phyloP scores from a whole-genome alignment of 768 basidiomycete species.

The Kwoniella bestiolae region DNA sequence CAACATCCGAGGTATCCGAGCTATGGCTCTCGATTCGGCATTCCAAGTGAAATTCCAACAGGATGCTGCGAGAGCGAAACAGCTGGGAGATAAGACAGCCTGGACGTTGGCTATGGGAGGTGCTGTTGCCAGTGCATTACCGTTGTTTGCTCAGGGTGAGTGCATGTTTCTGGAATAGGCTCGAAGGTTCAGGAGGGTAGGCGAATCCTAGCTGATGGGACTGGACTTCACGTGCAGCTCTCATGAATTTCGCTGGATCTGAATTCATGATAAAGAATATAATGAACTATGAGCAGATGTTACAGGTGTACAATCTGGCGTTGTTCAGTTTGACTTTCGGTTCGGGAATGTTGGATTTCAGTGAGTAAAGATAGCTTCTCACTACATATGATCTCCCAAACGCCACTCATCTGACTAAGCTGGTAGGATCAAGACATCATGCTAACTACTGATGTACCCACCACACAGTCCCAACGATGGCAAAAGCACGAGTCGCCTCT shows the following conservation, averaged over 20 bases:
- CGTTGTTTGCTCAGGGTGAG: constrained; percentile 78
- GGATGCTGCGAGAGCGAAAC: constrained; percentile 67
- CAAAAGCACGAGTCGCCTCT: constrained; percentile 85
- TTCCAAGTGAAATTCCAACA: constrained; percentile 73
- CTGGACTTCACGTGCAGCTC: too few relatives aligned
- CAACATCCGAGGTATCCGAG: constrained; percentile 82
- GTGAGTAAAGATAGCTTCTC: too few relatives aligned
- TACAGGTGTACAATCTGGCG: constrained; percentile 86
- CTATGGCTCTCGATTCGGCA: constrained; percentile 78
- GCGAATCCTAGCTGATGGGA: too few relatives aligned
- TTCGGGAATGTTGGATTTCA: constrained; percentile 87
- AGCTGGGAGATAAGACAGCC: constrained; percentile 75
- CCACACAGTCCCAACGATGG: constrained; percentile 70
- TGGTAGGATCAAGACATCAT: constrained; percentile 40
- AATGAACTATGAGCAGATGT: constrained; percentile 85
- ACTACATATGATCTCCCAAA: constrained; percentile 6
- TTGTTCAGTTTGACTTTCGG: constrained; percentile 93
- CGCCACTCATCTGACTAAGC: too few relatives aligned
- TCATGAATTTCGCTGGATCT: constrained; percentile 89
- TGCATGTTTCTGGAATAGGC: neutral
- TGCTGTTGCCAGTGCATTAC: constrained; percentile 78
- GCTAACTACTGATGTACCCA: neutral
- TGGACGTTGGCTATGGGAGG: constrained; percentile 84
- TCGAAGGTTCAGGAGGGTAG: too few relatives aligned
- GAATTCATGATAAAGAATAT: constrained; percentile 78